Conservation (phyloP, 2,329 filamentous ascomycete species). For the Neofusicoccum kwambonambiense region DNA sequence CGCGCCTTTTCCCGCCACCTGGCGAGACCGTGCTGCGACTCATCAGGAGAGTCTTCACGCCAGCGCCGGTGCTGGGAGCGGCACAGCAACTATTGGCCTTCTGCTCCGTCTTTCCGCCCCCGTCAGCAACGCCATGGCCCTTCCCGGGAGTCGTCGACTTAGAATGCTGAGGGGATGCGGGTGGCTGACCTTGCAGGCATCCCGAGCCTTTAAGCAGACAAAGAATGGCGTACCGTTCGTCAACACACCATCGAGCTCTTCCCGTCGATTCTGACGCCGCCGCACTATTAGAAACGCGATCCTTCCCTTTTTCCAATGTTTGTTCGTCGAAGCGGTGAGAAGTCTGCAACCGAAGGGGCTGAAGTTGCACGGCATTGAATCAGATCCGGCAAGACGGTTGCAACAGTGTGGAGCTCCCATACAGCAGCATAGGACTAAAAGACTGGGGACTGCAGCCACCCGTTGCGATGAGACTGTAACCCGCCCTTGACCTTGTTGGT, state of each 20-base stretch:
- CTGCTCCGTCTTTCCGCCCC: neutral
- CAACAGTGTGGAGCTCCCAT: slow-evolving; percentile 4
- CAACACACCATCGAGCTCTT: slow-evolving; percentile 4
- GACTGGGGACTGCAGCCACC: slow-evolving; percentile 9
- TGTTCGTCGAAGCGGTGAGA: slow-evolving; percentile 9
- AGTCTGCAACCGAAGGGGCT: slow-evolving; percentile 11
- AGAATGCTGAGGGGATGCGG: neutral
- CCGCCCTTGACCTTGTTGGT: neutral
- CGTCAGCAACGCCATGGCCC: neutral
- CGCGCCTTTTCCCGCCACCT: neutral
- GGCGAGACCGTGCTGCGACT: slow-evolving; percentile 6
- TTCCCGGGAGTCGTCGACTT: neutral
- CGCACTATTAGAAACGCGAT: neutral
- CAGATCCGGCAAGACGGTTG: slow-evolving; percentile 16
- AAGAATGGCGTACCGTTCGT: neutral
- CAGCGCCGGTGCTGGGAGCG: neutral
- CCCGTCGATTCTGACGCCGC: neutral
- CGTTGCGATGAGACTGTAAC: slow-evolving; percentile 1
- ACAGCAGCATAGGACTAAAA: neutral
- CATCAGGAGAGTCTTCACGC: slow-evolving; percentile 7
- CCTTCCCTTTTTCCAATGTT: slow-evolving; percentile 4
- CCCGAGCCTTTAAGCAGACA: neutral
- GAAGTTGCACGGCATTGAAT: neutral
- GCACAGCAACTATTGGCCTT: neutral
- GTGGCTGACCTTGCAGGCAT: neutral